Evolutionary conservation across 257 asterid species (phyloP).

Genomic region (Jaltomata sinuosa): DNA sequence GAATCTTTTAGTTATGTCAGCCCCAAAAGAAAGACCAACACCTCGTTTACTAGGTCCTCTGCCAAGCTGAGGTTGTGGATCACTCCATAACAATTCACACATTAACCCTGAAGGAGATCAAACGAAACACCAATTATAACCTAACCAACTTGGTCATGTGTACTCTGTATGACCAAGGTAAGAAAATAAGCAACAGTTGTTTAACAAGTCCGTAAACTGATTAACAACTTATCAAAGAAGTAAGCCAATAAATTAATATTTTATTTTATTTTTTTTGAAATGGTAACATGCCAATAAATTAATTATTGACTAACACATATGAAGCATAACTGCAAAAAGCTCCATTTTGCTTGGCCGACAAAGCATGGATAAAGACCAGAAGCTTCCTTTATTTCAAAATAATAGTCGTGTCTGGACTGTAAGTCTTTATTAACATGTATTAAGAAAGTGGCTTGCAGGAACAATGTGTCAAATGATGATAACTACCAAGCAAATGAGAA

Average conservation of each 20-base stretch:
- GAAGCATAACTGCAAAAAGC: not conserved
- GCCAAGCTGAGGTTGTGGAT: slow-evolving; percentile 98
- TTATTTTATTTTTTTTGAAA: no score
- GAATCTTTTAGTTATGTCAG: slow-evolving; percentile 80
- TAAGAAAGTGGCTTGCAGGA: not conserved
- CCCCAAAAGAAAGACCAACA: slow-evolving; percentile 94
- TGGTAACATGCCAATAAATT: not conserved
- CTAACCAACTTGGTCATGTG: not conserved
- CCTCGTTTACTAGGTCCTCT: slow-evolving; percentile 99
- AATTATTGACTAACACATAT: not conserved
- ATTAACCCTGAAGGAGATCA: slow-evolving; percentile 57
- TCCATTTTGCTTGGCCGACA: not conserved
- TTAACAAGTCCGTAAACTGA: not conserved
- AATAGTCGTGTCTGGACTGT: not conserved
- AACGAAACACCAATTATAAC: not conserved
- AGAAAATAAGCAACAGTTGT: not conserved
- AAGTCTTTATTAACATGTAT: not conserved
- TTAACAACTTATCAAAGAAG: not conserved
- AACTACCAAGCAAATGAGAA: not conserved
- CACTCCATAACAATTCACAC: slow-evolving; percentile 99
- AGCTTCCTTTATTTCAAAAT: not conserved
- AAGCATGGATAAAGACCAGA: not conserved
- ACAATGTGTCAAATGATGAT: not conserved
- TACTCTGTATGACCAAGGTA: not conserved
- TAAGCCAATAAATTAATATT: not conserved